These are phyloP conservation scores for Penicillium sp. DNA, from an alignment of 2,329 filamentous ascomycete species.

Conservation along the genomic window DNA sequence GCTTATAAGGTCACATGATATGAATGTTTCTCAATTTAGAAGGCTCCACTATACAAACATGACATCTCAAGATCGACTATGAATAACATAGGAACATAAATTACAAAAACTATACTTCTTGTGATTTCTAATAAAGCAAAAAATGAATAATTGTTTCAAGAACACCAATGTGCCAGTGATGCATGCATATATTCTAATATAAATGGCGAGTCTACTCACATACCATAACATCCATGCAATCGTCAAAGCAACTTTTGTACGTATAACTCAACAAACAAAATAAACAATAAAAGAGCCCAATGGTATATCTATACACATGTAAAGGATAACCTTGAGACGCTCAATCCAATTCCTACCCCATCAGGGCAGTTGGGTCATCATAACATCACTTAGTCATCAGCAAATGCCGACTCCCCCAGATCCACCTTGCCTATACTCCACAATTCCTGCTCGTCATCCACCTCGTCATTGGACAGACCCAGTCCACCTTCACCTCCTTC, in stretches of 20 bases:
- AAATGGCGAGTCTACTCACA: background rate
- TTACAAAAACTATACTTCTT: too few relatives aligned
- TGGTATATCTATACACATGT: constrained; percentile 28
- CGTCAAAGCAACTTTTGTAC: constrained; percentile 21
- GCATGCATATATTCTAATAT: background rate
- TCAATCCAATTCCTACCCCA: constrained; percentile 17
- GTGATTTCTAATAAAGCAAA: too few relatives aligned
- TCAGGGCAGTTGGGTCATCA: constrained; percentile 1
- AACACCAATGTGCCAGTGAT: background rate
- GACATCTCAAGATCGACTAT: background rate
- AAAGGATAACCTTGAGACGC: constrained; percentile 23
- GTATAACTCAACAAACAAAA: constrained; percentile 11
- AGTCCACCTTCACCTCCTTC: constrained; percentile 85
- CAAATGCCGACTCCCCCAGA: constrained; percentile 58
- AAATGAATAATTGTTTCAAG: too few relatives aligned
- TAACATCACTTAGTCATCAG: constrained; percentile 32
- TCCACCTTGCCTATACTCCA: constrained; percentile 95
- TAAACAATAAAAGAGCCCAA: constrained; percentile 14
- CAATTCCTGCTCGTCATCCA: constrained; percentile 91
- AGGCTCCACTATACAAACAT: background rate
- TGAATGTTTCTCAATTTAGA: background rate
- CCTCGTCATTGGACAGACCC: constrained; percentile 84
- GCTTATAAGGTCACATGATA: background rate
- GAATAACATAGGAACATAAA: background rate
- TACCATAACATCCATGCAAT: constrained; percentile 11